Evolutionary conservation across 306 rosid species (phyloP).

Genomic region (Fagus crenata): DNA sequence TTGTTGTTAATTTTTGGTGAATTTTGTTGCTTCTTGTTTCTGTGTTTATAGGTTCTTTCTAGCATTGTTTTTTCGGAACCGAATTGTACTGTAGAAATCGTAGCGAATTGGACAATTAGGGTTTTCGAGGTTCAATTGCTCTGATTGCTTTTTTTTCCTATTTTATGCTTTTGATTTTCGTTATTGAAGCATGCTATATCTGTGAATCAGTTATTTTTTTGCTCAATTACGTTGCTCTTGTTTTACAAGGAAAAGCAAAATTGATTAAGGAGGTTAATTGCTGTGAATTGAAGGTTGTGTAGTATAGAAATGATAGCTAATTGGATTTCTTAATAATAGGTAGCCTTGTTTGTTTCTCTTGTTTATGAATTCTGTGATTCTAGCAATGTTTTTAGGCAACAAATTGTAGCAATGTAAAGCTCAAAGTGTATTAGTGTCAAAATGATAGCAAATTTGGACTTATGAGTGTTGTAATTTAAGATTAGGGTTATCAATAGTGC

Average conservation of each 20-base stretch:
- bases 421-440: neutral
- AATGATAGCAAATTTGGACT: neutral
- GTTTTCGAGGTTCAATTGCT: slow-evolving; percentile 10
- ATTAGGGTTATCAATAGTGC: neutral
- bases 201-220: neutral
- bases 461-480: slow-evolving; percentile 5
- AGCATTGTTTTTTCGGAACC: slow-evolving; percentile 14
- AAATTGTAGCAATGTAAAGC: slow-evolving; percentile 9
- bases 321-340: slow-evolving; percentile 6
- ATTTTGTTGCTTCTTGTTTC: neutral
- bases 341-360: neutral
- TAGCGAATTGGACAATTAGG: slow-evolving; percentile 29
- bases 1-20: neutral
- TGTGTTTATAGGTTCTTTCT: neutral
- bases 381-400: slow-evolving; percentile 4
- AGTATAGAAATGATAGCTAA: neutral
- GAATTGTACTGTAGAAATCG: neutral
- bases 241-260: too few species aligned
- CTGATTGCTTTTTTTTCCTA: neutral
- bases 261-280: neutral
- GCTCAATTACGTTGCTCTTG: neutral
- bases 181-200: neutral
- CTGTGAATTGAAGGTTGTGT: neutral
- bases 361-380: neutral
- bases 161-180: neutral